Conservation (phyloP, 1,284 basidiomycete species). For the Fomes fomentarius region DNA sequence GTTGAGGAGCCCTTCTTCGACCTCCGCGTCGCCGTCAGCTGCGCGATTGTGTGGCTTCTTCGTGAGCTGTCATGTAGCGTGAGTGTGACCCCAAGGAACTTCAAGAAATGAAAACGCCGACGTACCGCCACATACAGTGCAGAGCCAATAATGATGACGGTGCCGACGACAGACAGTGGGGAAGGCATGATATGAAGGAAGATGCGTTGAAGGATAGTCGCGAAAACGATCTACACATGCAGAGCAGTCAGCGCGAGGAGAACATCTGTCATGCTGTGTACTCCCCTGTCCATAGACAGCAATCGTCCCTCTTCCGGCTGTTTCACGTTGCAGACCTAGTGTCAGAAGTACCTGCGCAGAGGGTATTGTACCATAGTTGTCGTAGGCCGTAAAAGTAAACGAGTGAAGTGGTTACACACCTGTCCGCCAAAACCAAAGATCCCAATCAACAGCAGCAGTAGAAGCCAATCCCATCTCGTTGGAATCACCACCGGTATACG, state of each 20-base stretch:
- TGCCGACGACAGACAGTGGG: constrained; percentile 57
- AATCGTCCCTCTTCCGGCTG: constrained; percentile 62
- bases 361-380: not conserved
- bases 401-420: constrained; percentile 30
- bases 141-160: constrained; percentile 57
- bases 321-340: constrained; percentile 68
- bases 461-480: constrained; percentile 47
- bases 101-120: too few relatives aligned
- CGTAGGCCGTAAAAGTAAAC: not conserved
- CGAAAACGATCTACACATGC: constrained; percentile 63
- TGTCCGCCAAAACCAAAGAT: constrained; percentile 66
- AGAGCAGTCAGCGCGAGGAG: not conserved
- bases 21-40: constrained; percentile 29
- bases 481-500: constrained; percentile 50
- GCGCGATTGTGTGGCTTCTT: constrained; percentile 24
- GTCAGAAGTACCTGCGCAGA: constrained; percentile 51
- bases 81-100: too few relatives aligned
- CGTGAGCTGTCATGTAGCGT: not conserved
- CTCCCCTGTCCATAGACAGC: constrained; percentile 63
- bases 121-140: constrained; percentile 63
- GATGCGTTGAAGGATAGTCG: constrained; percentile 58
- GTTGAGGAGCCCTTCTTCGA: constrained; percentile 38
- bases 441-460: constrained; percentile 49
- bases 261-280: not conserved
- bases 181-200: constrained; percentile 61